These are phyloP conservation scores for Globisporangium echinulatum DNA, from an alignment of 352 stramenopile genomes.

Conservation along the genomic window DNA sequence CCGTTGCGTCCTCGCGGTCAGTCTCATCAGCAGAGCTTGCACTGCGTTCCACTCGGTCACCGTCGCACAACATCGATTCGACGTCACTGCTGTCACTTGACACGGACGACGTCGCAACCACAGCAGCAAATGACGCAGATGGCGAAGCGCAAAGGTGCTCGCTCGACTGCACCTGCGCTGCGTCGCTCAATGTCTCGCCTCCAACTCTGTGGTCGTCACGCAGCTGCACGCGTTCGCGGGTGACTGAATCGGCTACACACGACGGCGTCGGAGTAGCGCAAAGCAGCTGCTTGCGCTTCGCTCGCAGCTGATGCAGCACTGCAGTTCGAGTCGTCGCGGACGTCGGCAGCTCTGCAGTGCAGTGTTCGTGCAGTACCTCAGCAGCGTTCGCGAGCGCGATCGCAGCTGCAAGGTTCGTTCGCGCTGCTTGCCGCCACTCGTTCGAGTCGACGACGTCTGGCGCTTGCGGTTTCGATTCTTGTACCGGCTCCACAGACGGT, in stretches of 20 bases:
- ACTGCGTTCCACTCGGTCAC: not conserved
- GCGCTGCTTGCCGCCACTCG: not conserved
- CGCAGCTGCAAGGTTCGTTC: constrained; percentile 4
- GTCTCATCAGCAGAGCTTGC: not conserved
- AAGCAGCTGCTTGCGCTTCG: constrained; percentile 5
- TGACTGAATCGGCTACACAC: no score
- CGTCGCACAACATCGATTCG: not conserved
- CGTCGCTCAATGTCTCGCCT: not conserved
- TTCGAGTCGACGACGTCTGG: not conserved
- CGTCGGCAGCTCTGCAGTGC: no score
- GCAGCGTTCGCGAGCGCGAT: not conserved
- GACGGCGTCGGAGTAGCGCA: no score
- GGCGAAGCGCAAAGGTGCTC: not conserved
- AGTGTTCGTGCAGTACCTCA: no score
- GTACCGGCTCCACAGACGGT: no score
- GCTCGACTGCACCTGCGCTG: not conserved
- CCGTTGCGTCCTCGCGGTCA: no score
- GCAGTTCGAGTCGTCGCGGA: not conserved
- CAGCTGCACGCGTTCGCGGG: no score
- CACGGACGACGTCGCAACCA: not conserved
- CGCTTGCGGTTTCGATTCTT: no score
- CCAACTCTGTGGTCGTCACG: not conserved
- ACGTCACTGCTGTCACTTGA: not conserved
- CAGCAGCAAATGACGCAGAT: not conserved
- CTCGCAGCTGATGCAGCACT: constrained; percentile 5